Conservation (phyloP, 352 stramenopile species). For the Globisporangium alternatum region DNA sequence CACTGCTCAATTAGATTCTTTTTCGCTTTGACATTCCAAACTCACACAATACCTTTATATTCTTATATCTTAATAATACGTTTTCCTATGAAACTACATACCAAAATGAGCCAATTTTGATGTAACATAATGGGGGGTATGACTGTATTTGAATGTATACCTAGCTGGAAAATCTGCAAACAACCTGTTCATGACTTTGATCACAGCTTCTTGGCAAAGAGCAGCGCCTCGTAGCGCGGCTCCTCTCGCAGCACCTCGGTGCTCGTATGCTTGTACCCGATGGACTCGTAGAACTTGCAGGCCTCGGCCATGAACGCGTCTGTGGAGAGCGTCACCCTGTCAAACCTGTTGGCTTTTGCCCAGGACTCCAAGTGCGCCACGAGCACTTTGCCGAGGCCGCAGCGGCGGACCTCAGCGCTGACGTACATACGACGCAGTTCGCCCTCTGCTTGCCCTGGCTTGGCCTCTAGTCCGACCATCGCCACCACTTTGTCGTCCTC, state of each 20-base stretch:
- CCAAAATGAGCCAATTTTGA: conserved; percentile 37
- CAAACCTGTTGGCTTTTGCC: background rate
- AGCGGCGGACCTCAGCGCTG: background rate
- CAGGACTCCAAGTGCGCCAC: conserved; percentile 3
- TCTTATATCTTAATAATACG: too few relatives aligned
- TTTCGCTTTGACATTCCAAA: too few relatives aligned
- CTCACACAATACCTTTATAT: too few relatives aligned
- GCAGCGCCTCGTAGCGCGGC: conserved; percentile 14
- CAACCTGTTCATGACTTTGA: background rate
- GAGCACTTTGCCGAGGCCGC: conserved; percentile 4
- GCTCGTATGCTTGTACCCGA: conserved; percentile 9
- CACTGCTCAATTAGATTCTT: too few relatives aligned
- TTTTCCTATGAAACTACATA: too few relatives aligned
- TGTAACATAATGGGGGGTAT: too few relatives aligned
- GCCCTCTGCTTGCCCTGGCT: conserved; percentile 20
- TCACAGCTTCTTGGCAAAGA: conserved; percentile 4
- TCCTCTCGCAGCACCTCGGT: conserved; percentile 5
- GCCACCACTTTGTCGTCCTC: conserved; percentile 18
- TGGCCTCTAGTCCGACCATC: conserved; percentile 30
- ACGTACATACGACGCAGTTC: conserved; percentile 16
- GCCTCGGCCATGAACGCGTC: conserved; percentile 9
- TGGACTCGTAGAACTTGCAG: conserved; percentile 12
- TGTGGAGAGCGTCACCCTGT: conserved; percentile 4
- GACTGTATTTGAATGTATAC: conserved; percentile 20
- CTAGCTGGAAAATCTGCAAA: background rate